Conservation (phyloP, 495 filamentous ascomycete genomes). For the Astrothelium subdiscretum region DNA sequence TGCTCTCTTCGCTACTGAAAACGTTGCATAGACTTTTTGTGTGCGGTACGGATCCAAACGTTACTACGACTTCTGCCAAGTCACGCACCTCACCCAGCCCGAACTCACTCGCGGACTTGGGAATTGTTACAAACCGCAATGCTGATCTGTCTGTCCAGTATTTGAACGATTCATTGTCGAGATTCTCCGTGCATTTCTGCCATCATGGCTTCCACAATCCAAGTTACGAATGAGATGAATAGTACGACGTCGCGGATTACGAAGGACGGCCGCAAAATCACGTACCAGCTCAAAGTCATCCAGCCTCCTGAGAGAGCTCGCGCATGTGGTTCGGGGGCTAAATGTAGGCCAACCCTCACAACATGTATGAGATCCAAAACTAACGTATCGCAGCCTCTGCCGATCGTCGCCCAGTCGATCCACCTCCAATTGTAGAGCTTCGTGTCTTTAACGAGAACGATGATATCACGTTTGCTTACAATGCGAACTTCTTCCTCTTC, state of each 20-base stretch:
- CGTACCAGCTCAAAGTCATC: conserved; percentile 74
- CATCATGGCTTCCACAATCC: conserved; percentile 17
- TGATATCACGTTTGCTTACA: conserved; percentile 84
- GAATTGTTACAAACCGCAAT: no score
- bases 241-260: conserved; percentile 53
- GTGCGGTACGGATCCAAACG: neutral
- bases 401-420: conserved; percentile 92
- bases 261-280: conserved; percentile 66
- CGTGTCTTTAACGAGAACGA: conserved; percentile 56
- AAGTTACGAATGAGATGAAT: conserved; percentile 47
- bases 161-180: neutral
- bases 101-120: no score
- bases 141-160: neutral
- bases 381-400: conserved; percentile 56
- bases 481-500: conserved; percentile 96
- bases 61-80: neutral
- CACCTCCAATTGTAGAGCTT: conserved; percentile 90
- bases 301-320: conserved; percentile 93
- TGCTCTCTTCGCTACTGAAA: neutral
- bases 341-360: conserved; percentile 49
- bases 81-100: neutral
- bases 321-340: conserved; percentile 90
- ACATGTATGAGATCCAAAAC: conserved; percentile 2
- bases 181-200: neutral
- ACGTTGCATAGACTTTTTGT: neutral